These are phyloP conservation scores for Hysterangium stoloniferum DNA, from an alignment of 768 basidiomycete species.

Conservation along the genomic window DNA sequence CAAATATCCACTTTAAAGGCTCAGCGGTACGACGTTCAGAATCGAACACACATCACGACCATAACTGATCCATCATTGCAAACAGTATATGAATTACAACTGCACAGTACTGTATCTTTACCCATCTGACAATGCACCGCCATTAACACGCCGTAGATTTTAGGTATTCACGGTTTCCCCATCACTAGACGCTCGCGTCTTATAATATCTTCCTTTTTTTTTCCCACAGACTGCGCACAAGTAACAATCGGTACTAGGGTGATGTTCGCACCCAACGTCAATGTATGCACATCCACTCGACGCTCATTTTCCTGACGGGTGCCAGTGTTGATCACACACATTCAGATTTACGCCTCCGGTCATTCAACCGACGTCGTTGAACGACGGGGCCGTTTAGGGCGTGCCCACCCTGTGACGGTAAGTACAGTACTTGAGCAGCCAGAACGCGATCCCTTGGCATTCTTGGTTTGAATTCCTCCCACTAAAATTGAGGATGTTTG, in stretches of 20 bases:
- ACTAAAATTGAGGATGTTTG: too few relatives aligned
- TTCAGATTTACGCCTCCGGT: conserved; percentile 13
- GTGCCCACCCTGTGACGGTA: conserved; percentile 14
- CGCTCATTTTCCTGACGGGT: too few relatives aligned
- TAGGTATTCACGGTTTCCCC: too few relatives aligned
- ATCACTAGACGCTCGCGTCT: too few relatives aligned
- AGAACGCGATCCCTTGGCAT: too few relatives aligned
- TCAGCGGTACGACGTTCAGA: background rate
- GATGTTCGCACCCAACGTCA: conserved; percentile 12
- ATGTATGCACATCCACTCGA: conserved; percentile 2
- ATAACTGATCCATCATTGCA: too few relatives aligned
- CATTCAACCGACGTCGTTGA: conserved; percentile 14
- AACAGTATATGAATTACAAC: conserved; percentile 9
- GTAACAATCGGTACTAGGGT: conserved; percentile 15
- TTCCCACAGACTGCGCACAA: conserved; percentile 15
- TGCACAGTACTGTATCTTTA: conserved; percentile 2
- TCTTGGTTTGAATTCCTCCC: too few relatives aligned
- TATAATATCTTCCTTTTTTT: too few relatives aligned
- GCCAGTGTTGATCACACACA: background rate
- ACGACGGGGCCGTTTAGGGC: conserved; percentile 11
- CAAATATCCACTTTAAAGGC: conserved; percentile 16
- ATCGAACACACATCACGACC: too few relatives aligned
- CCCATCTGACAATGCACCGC: too few relatives aligned
- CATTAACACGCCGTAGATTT: too few relatives aligned
- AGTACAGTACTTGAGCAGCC: too few relatives aligned